Percentiles rank a stretch among this genome's conserved stretches.
Evolutionary conservation across 2,329 filamentous ascomycete species (phyloP).

Genomic region (Cladosporium phlei): DNA sequence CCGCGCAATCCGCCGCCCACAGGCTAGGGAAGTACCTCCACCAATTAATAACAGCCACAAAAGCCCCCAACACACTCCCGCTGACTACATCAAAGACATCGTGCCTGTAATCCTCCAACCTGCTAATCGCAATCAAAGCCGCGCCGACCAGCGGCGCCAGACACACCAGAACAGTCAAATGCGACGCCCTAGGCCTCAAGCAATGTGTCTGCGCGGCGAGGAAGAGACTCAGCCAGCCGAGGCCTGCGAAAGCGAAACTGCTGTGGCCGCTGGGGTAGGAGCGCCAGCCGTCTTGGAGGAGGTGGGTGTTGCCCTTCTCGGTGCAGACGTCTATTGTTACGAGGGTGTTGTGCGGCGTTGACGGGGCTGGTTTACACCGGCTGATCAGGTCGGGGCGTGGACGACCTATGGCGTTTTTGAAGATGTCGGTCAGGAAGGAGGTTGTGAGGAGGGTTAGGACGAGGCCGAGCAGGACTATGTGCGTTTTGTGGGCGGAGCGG

Average conservation of each 20-base stretch:
- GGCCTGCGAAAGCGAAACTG: slow-evolving; percentile 71
- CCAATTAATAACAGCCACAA: slow-evolving; percentile 55
- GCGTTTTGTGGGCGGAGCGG: slow-evolving; percentile 65
- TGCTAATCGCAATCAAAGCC: slow-evolving; percentile 55
- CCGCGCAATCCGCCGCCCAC: slow-evolving; percentile 46
- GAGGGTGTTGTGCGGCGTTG: slow-evolving; percentile 51
- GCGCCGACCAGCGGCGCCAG: slow-evolving; percentile 54
- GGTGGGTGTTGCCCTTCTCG: slow-evolving; percentile 60
- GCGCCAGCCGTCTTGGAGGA: slow-evolving; percentile 76
- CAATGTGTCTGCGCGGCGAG: slow-evolving; percentile 59
- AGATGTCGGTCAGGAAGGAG: slow-evolving; percentile 76
- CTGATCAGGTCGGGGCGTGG: slow-evolving; percentile 82
- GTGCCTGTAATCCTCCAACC: slow-evolving; percentile 61
- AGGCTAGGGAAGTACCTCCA: slow-evolving; percentile 56
- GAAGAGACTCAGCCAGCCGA: slow-evolving; percentile 62
- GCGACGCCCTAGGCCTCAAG: slow-evolving; percentile 54
- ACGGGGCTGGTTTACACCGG: slow-evolving; percentile 69
- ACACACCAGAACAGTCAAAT: slow-evolving; percentile 51
- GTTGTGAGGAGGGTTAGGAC: slow-evolving; percentile 59
- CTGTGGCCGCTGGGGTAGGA: slow-evolving; percentile 78
- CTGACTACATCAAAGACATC: slow-evolving; percentile 59
- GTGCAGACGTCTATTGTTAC: slow-evolving; percentile 68
- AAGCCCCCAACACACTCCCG: slow-evolving; percentile 51
- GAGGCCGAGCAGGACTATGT: slow-evolving; percentile 79
- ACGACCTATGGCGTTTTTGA: slow-evolving; percentile 83